Conservation (phyloP, 192 early-diverging fungal genomes). For the Entophlyctis luteolus region DNA sequence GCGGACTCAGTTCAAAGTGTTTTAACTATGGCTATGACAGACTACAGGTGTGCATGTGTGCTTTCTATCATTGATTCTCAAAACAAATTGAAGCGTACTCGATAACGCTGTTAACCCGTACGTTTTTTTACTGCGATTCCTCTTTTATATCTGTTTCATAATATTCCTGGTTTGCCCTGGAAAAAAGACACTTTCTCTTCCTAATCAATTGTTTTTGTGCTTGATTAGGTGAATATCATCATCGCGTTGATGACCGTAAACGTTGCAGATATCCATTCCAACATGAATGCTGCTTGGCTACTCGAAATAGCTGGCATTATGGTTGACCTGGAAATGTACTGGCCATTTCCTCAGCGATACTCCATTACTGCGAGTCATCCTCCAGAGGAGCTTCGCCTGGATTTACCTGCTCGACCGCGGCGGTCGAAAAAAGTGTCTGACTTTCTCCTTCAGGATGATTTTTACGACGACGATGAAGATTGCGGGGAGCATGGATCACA, state of each 20-base stretch:
- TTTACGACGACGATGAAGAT: background rate
- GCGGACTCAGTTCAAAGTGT: slow-evolving; percentile 34
- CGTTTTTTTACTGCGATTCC: slow-evolving; percentile 38
- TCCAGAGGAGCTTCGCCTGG: slow-evolving; percentile 5
- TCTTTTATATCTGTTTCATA: slow-evolving; percentile 43
- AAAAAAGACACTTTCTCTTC: background rate
- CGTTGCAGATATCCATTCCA: slow-evolving; percentile 43
- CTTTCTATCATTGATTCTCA: background rate
- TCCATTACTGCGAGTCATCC: slow-evolving; percentile 10
- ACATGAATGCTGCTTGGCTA: slow-evolving; percentile 44
- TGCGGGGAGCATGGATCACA: background rate
- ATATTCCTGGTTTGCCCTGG: slow-evolving; percentile 31
- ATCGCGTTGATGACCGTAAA: slow-evolving; percentile 50
- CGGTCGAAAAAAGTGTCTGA: background rate
- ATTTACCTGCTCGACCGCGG: background rate
- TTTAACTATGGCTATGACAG: slow-evolving; percentile 41
- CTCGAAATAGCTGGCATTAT: slow-evolving; percentile 45
- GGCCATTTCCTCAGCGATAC: slow-evolving; percentile 40
- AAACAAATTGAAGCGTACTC: slow-evolving; percentile 23
- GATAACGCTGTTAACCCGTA: slow-evolving; percentile 26
- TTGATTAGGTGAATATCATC: slow-evolving; percentile 45
- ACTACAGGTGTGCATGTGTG: slow-evolving; percentile 34
- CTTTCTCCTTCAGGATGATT: background rate
- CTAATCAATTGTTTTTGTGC: background rate
- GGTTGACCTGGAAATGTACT: slow-evolving; percentile 47